phyloP scores from a whole-genome alignment of 805 yeast species.

The Metschnikowia arizonensis region DNA sequence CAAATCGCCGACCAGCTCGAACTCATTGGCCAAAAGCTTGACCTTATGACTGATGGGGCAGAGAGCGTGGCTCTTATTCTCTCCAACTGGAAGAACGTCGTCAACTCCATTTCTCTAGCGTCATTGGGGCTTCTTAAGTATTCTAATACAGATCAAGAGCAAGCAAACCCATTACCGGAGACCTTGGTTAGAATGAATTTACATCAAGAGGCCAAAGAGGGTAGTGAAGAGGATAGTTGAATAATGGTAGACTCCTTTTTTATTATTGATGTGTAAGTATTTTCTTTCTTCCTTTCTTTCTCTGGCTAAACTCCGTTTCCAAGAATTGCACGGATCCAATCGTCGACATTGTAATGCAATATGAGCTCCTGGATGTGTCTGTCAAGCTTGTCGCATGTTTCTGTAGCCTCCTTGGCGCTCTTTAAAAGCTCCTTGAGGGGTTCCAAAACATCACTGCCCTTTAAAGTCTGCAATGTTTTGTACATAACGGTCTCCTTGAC shows the following conservation, averaged over 20 bases:
- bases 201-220: conserved; percentile 18
- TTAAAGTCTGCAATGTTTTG: conserved; percentile 32
- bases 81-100: conserved; percentile 62
- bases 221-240: background rate
- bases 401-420: conserved; percentile 2
- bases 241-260: too few relatives aligned
- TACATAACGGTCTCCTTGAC: conserved; percentile 43
- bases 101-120: conserved; percentile 59
- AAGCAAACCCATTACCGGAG: conserved; percentile 56
- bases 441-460: background rate
- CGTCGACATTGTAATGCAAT: conserved; percentile 17
- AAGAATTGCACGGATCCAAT: conserved; percentile 21
- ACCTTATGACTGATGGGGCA: conserved; percentile 52
- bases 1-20: conserved; percentile 45
- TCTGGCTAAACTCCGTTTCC: conserved; percentile 7
- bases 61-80: conserved; percentile 56
- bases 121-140: conserved; percentile 47
- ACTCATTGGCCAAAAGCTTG: conserved; percentile 45
- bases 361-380: conserved; percentile 17
- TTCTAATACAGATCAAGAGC: conserved; percentile 35
- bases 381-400: conserved; percentile 7
- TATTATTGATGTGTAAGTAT: background rate
- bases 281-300: too few relatives aligned
- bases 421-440: conserved; percentile 13
- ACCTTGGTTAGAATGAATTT: conserved; percentile 57